A percentile compares a stretch with the other conserved stretches of the same genome.
phyloP scores from a whole-genome alignment of 352 stramenopile species.

The Phytophthora crassamura region DNA sequence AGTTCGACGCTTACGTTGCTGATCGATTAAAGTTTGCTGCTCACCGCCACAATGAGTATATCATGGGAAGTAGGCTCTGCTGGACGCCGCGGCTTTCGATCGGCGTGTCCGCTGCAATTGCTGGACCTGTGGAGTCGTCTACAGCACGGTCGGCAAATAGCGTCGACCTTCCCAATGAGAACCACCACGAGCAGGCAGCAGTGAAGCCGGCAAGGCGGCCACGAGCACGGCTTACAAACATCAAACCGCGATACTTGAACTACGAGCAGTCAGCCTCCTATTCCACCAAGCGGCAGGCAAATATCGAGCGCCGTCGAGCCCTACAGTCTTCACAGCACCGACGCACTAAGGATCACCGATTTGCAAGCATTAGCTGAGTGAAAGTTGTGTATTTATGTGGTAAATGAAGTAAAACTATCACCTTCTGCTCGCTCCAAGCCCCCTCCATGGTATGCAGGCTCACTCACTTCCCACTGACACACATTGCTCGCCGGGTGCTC shows the following conservation, averaged over 20 bases:
- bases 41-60: conserved; percentile 12
- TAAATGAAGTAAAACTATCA: too few species aligned
- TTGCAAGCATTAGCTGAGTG: too few species aligned
- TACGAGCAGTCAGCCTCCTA: conserved; percentile 21
- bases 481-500: conserved; percentile 16
- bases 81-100: conserved; percentile 2
- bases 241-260: conserved; percentile 23
- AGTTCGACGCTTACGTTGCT: conserved; percentile 26
- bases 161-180: too few species aligned
- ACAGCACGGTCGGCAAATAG: neutral
- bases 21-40: conserved; percentile 25
- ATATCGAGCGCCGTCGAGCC: conserved; percentile 10
- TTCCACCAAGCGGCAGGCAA: conserved; percentile 12
- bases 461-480: conserved; percentile 30
- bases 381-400: too few species aligned
- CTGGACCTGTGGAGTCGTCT: neutral
- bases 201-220: neutral
- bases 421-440: too few species aligned
- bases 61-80: conserved; percentile 5
- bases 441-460: too few species aligned
- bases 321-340: too few species aligned
- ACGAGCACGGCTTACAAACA: neutral
- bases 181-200: neutral
- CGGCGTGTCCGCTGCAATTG: too few species aligned
- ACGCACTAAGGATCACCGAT: too few species aligned